Conservation (phyloP, 2,329 filamentous ascomycete species). For the Penicillium expansum region DNA sequence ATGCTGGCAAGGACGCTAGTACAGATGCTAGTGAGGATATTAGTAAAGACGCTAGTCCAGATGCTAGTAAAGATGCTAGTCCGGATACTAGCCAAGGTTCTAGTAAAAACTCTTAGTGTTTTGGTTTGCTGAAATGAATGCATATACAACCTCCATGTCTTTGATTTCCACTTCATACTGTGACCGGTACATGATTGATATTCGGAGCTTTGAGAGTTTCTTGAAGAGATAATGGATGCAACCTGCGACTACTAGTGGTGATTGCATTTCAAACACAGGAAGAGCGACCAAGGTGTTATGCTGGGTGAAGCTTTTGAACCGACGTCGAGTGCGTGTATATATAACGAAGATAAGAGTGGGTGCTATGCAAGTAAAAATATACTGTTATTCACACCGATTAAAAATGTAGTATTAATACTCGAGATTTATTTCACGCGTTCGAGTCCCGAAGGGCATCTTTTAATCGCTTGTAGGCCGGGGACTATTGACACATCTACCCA, state of each 20-base stretch:
- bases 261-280: no score
- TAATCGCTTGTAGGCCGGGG: not conserved
- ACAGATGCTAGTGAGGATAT: not conserved
- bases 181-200: not conserved
- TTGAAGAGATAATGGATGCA: no score
- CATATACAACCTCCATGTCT: not conserved
- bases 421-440: not conserved
- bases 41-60: not conserved
- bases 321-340: no score
- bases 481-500: conserved; percentile 4
- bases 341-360: not conserved
- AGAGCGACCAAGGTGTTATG: no score
- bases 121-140: not conserved
- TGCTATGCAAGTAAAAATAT: not conserved
- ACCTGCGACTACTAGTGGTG: no score
- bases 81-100: not conserved
- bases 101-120: not conserved
- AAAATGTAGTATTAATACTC: not conserved
- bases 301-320: no score
- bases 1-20: not conserved
- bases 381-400: not conserved
- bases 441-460: not conserved
- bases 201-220: not conserved
- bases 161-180: not conserved
- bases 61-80: not conserved